These are phyloP conservation scores for Trichoderma afroharzianum DNA, from an alignment of 2,329 filamentous ascomycete genomes.

Conservation along the genomic window DNA sequence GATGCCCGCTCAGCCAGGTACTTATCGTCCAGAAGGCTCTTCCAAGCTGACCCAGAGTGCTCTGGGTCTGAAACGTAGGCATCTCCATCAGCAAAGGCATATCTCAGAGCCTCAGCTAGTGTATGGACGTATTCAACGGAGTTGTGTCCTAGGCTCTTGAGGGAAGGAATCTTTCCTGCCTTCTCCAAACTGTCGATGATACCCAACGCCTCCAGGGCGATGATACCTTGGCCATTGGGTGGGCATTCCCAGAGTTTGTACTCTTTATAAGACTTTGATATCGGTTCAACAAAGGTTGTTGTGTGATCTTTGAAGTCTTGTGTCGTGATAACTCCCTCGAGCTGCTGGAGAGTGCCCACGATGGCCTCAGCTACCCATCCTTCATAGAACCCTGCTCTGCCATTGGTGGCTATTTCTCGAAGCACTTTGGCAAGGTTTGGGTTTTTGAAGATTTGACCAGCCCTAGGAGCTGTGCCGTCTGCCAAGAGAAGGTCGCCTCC, in stretches of 20 bases:
- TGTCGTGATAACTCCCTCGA: neutral
- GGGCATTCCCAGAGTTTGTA: slow-evolving; percentile 4
- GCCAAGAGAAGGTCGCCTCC: neutral
- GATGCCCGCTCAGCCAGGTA: neutral
- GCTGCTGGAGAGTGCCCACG: neutral
- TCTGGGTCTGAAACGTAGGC: slow-evolving; percentile 11
- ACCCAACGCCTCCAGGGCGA: slow-evolving; percentile 3
- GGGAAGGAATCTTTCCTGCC: neutral
- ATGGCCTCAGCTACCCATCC: slow-evolving; percentile 14
- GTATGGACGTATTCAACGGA: slow-evolving; percentile 6
- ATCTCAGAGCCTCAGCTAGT: neutral
- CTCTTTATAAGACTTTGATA: neutral
- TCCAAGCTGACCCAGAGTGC: neutral
- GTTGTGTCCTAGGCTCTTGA: neutral
- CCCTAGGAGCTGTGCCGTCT: neutral
- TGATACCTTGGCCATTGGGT: slow-evolving; percentile 10
- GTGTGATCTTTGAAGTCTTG: slow-evolving; percentile 11
- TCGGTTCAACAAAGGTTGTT: neutral
- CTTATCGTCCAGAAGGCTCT: neutral
- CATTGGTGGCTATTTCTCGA: slow-evolving; percentile 2
- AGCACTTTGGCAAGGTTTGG: slow-evolving; percentile 1
- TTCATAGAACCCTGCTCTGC: slow-evolving; percentile 1
- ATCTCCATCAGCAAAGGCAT: slow-evolving; percentile 10
- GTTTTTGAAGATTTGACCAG: slow-evolving; percentile 8
- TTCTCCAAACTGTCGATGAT: slow-evolving; percentile 3